A percentile compares a stretch with the other conserved stretches of the same genome.
Evolutionary conservation across 2,329 filamentous ascomycete species (phyloP).

Genomic region (Colletotrichum tamarilloi): DNA sequence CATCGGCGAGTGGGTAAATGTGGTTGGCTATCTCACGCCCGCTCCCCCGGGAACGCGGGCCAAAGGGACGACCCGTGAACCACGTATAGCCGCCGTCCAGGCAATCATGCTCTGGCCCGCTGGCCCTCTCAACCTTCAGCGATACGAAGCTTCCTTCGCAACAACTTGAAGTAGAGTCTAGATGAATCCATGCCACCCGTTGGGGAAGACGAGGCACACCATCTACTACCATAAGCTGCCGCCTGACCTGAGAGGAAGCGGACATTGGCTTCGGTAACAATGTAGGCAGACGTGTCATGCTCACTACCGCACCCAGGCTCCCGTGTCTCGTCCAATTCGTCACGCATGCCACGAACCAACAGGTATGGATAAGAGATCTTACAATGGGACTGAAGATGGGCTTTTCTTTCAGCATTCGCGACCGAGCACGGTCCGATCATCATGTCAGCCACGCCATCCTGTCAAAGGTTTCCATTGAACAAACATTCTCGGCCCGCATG

Average conservation of each 20-base stretch:
- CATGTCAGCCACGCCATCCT: neutral
- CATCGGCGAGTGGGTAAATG: slow-evolving; percentile 88
- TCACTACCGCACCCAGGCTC: slow-evolving; percentile 14
- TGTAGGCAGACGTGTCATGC: slow-evolving; percentile 27
- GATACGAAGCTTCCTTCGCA: slow-evolving; percentile 33
- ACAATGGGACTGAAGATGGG: neutral
- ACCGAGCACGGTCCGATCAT: slow-evolving; percentile 7
- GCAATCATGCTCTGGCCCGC: slow-evolving; percentile 83
- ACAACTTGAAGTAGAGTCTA: neutral
- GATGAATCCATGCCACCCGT: neutral
- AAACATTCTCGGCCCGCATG: neutral
- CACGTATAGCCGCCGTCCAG: slow-evolving; percentile 65
- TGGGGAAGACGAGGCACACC: slow-evolving; percentile 4
- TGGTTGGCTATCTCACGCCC: slow-evolving; percentile 80
- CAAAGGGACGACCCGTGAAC: slow-evolving; percentile 27
- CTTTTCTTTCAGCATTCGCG: neutral
- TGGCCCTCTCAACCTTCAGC: slow-evolving; percentile 74
- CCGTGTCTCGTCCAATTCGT: neutral
- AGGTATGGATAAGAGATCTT: neutral
- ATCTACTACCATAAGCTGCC: neutral
- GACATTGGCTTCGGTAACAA: neutral
- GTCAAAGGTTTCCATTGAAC: neutral
- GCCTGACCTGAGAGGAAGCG: slow-evolving; percentile 4
- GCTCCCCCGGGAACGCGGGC: slow-evolving; percentile 17
- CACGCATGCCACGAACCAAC: neutral